These are phyloP conservation scores for Ogataea kodamae DNA, from an alignment of 805 yeast genomes.

Conservation along the genomic window DNA sequence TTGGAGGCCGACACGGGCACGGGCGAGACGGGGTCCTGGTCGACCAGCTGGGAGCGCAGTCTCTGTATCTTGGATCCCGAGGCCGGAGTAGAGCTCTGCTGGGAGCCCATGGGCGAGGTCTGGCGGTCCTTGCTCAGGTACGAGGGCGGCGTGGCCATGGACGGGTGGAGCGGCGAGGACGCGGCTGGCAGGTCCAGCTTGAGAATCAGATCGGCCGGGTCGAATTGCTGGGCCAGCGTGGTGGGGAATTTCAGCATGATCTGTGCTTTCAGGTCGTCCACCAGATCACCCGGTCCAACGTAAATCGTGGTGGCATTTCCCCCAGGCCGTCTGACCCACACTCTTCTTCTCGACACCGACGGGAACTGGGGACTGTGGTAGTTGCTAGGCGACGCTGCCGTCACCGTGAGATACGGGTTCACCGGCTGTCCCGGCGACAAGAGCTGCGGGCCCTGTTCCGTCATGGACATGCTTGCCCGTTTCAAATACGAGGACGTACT, in stretches of 20 bases:
- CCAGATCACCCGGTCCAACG: constrained; percentile 58
- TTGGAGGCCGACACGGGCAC: constrained; percentile 26
- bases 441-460: constrained; percentile 1
- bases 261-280: constrained; percentile 77
- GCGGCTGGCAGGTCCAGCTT: constrained; percentile 23
- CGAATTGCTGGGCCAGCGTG: constrained; percentile 54
- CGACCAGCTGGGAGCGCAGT: constrained; percentile 3
- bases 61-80: constrained; percentile 7
- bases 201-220: constrained; percentile 64
- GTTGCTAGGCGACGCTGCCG: constrained; percentile 16
- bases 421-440: constrained; percentile 6
- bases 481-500: constrained; percentile 8
- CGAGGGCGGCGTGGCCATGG: constrained; percentile 1
- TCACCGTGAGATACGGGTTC: constrained; percentile 17
- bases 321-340: constrained; percentile 51
- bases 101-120: constrained; percentile 8
- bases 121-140: constrained; percentile 1
- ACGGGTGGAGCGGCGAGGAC: constrained; percentile 9
- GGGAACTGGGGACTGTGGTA: constrained; percentile 15
- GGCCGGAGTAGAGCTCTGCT: constrained; percentile 3
- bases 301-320: constrained; percentile 68
- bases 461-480: constrained; percentile 1
- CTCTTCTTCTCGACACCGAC: constrained; percentile 35
- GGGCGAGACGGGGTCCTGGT: constrained; percentile 26
- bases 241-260: constrained; percentile 66